A percentile compares a stretch with the other conserved stretches of the same genome.
phyloP scores from a whole-genome alignment of 2,329 filamentous ascomycete species.

The Aspergillus persii region DNA sequence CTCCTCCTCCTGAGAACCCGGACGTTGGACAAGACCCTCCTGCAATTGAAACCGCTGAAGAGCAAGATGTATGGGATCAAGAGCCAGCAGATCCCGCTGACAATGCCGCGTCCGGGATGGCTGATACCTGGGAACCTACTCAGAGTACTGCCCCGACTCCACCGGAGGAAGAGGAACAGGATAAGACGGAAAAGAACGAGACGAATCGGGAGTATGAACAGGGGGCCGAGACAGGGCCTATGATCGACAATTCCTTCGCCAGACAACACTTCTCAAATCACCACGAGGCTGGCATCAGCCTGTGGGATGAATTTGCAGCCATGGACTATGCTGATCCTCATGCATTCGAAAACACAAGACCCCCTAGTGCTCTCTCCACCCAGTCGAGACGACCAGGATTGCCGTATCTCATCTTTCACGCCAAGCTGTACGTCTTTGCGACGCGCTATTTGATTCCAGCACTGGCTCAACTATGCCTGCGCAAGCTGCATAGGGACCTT shows the following conservation, averaged over 20 bases:
- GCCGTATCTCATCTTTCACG: constrained; percentile 43
- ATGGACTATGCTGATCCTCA: constrained; percentile 35
- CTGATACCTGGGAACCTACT: constrained; percentile 12
- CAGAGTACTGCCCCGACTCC: constrained; percentile 7
- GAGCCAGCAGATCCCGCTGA: not conserved
- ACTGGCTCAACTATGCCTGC: constrained; percentile 40
- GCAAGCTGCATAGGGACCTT: constrained; percentile 40
- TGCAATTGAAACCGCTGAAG: constrained; percentile 3
- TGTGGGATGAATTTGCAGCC: constrained; percentile 40
- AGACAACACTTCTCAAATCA: constrained; percentile 30
- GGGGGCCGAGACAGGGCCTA: constrained; percentile 1
- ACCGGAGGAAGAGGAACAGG: constrained; percentile 8
- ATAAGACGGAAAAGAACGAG: not conserved
- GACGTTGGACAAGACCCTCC: constrained; percentile 12
- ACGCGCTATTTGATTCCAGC: constrained; percentile 41
- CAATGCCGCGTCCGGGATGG: not conserved
- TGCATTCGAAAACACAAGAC: constrained; percentile 7
- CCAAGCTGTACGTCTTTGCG: constrained; percentile 46
- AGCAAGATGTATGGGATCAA: constrained; percentile 6
- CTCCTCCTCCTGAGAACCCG: constrained; percentile 26
- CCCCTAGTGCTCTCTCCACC: constrained; percentile 9
- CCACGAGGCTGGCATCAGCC: constrained; percentile 30
- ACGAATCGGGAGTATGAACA: not conserved
- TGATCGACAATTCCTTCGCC: constrained; percentile 39
- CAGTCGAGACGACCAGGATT: constrained; percentile 20